Base-by-base conservation (phyloP, 2,329 filamentous ascomycete species). In the Helotiales sp. region DNA sequence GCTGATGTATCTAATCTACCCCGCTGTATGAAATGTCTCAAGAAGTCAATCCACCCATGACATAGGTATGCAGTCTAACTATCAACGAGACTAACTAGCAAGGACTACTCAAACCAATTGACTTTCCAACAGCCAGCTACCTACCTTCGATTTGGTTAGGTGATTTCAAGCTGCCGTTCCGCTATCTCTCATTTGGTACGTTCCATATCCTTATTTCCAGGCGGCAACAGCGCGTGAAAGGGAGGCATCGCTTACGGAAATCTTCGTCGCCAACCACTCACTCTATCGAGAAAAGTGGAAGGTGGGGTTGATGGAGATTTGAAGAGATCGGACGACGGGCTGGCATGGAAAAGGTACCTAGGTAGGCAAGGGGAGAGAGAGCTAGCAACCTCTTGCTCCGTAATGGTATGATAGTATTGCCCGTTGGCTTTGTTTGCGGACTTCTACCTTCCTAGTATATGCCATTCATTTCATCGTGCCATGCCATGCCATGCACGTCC, bases 191-290 rank as follows among this genome's bases (percentile, higher is more conserved):
- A n/a, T n/a, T n/a, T n/a, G n/a, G n/a, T n/a, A n/a, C n/a, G n/a
- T n/a, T n/a, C 30, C n/a, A n/a, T 34, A 2, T 20, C 13, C 32
- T 57, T 61, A 66, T 70, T 70, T 71, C 65, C 34, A 69, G 69
- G 74, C 73, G 73, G 74, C 71, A 71, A 70, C 62, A 65, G 74
- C 74, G 74, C 73, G 72, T 52, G 24, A 32, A 26, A 6, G 22
- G 45, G 8, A 30, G 10, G 66, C 15, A 67, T 67, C 70, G 71
- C 69, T 70, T 70, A 57, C n/a, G 13, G 32, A 26, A 30, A 52
- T 30, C 49, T 15, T 52, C 17, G 28, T 4, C 49, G 17, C 49
- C 49, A 52, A 13, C 13, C 10, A 20, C 7, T 40, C 10, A 20
- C 7, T 40, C 34, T 13, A 40, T 40, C 11, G 45, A 47, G 20